These are phyloP conservation scores for Strobilomyces dryophilus DNA, from an alignment of 768 basidiomycete species.

Conservation along the genomic window DNA sequence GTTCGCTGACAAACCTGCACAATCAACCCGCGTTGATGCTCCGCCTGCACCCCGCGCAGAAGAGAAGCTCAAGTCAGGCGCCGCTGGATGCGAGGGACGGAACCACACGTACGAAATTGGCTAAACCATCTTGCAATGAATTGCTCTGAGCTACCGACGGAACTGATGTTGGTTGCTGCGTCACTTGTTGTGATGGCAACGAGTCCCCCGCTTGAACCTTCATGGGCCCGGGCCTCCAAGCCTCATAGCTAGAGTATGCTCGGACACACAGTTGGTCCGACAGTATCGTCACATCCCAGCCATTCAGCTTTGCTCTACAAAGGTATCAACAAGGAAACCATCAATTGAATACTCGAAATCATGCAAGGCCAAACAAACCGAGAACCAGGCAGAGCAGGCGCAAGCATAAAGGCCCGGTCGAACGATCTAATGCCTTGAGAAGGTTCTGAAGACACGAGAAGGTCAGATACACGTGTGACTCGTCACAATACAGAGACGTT, in stretches of 20 bases:
- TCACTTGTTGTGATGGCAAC: constrained; percentile 16
- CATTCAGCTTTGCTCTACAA: constrained; percentile 66
- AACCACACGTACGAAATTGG: constrained; percentile 51
- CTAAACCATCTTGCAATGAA: constrained; percentile 47
- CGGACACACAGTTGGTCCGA: constrained; percentile 87
- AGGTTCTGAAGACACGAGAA: constrained; percentile 43
- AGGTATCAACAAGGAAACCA: constrained; percentile 11
- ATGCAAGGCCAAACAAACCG: constrained; percentile 49
- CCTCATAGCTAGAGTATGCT: constrained; percentile 75
- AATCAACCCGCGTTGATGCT: constrained; percentile 66
- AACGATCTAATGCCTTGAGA: constrained; percentile 85
- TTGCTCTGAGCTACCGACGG: constrained; percentile 31
- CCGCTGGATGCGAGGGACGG: constrained; percentile 9
- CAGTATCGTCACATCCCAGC: constrained; percentile 88
- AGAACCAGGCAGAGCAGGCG: constrained; percentile 76
- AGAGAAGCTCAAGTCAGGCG: constrained; percentile 8
- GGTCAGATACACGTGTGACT: constrained; percentile 17
- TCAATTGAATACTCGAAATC: constrained; percentile 1
- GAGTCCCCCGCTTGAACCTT: constrained; percentile 55
- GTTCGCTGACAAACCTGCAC: constrained; percentile 70
- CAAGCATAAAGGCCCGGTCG: constrained; percentile 86
- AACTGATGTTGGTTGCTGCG: constrained; percentile 20
- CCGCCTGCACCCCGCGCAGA: constrained; percentile 43
- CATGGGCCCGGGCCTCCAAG: constrained; percentile 75
- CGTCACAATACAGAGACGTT: constrained; percentile 6